Evolutionary conservation across 2,329 filamentous ascomycete genomes (phyloP).

Genomic region (Fusarium cicatricum): DNA sequence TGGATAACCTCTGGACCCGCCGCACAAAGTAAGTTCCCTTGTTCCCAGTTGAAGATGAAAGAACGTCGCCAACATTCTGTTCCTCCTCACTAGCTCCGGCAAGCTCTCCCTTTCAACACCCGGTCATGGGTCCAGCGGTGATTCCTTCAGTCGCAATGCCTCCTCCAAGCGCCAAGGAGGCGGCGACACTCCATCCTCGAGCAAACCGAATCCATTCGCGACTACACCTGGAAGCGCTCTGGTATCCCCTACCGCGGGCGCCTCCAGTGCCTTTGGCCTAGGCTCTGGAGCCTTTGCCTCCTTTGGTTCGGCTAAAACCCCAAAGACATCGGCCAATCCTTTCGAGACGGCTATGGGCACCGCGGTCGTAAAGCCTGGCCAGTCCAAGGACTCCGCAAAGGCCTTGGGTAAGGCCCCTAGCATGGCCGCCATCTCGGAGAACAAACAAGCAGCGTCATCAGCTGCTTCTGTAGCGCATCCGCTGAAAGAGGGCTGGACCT

Average conservation of each 20-base stretch:
- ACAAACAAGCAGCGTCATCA: slow-evolving; percentile 45
- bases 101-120: slow-evolving; percentile 91
- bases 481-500: slow-evolving; percentile 89
- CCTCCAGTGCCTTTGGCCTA: slow-evolving; percentile 89
- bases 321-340: slow-evolving; percentile 82
- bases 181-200: slow-evolving; percentile 71
- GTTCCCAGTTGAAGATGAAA: slow-evolving; percentile 3
- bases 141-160: slow-evolving; percentile 67
- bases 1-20: slow-evolving; percentile 79
- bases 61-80: slow-evolving; percentile 23
- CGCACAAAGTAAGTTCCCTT: slow-evolving; percentile 75
- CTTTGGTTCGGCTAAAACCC: slow-evolving; percentile 81
- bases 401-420: slow-evolving; percentile 42
- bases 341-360: slow-evolving; percentile 76
- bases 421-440: slow-evolving; percentile 59
- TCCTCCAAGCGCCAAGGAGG: slow-evolving; percentile 76
- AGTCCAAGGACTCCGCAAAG: slow-evolving; percentile 46
- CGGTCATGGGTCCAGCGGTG: slow-evolving; percentile 62
- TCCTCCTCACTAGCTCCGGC: slow-evolving; percentile 66
- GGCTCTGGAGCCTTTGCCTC: slow-evolving; percentile 96
- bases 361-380: slow-evolving; percentile 44
- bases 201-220: slow-evolving; percentile 78
- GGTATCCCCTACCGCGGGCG: slow-evolving; percentile 60
- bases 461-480: slow-evolving; percentile 57
- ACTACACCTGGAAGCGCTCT: slow-evolving; percentile 71